These are phyloP conservation scores for Calonectria pseudoturangicola DNA, from an alignment of 2,329 filamentous ascomycete genomes.

Conservation along the genomic window DNA sequence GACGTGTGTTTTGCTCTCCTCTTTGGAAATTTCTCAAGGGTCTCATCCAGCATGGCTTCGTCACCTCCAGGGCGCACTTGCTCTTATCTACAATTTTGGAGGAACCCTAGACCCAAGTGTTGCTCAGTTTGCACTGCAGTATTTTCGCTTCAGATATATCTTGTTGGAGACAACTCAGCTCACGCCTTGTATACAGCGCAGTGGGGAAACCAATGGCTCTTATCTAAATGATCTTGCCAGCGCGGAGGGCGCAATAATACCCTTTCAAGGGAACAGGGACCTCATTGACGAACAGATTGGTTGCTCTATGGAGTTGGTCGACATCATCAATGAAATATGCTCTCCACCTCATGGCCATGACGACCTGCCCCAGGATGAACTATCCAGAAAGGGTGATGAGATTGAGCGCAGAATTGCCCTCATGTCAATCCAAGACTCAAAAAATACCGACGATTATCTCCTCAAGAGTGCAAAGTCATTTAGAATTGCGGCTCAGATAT, in stretches of 20 bases:
- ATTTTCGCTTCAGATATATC: constrained; percentile 52
- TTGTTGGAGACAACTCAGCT: constrained; percentile 51
- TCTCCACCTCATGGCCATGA: constrained; percentile 36
- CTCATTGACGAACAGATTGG: constrained; percentile 51
- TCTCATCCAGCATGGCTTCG: constrained; percentile 48
- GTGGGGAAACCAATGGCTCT: constrained; percentile 23
- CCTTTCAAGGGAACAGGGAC: constrained; percentile 33
- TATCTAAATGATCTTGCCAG: constrained; percentile 38
- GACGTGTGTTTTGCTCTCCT: constrained; percentile 50
- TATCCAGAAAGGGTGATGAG: constrained; percentile 38
- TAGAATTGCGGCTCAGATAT: constrained; percentile 48
- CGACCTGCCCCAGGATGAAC: constrained; percentile 32
- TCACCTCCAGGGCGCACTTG: constrained; percentile 51
- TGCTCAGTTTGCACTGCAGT: constrained; percentile 49
- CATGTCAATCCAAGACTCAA: constrained; percentile 8
- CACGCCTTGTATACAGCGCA: background rate
- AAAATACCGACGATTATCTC: constrained; percentile 42
- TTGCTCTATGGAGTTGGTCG: constrained; percentile 52
- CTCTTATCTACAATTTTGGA: constrained; percentile 49
- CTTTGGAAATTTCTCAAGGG: constrained; percentile 51
- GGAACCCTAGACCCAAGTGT: constrained; percentile 40
- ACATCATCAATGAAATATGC: constrained; percentile 51
- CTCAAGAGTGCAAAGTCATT: constrained; percentile 50
- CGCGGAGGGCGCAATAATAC: constrained; percentile 39
- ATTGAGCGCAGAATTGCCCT: constrained; percentile 41